Percentiles rank a stretch among this genome's conserved stretches.
These are phyloP conservation scores for Prunus armeniaca DNA, from an alignment of 306 rosid species.

Conservation along the genomic window DNA sequence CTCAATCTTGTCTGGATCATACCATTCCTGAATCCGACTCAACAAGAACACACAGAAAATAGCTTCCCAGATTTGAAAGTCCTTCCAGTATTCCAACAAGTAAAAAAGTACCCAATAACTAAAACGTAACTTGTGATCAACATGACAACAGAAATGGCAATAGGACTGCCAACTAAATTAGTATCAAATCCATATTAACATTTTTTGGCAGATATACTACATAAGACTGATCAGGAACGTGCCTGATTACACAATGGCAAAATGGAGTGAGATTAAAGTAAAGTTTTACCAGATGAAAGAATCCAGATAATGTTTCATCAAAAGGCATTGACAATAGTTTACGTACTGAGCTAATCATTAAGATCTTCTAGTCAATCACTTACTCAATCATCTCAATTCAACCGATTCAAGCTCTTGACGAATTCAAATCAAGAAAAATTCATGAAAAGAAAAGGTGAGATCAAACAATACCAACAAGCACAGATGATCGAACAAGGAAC, in stretches of 20 bases:
- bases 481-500: conserved; percentile 23
- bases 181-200: conserved; percentile 7
- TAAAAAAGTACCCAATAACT: conserved; percentile 13
- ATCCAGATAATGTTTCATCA: conserved; percentile 9
- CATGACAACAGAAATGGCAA: conserved; percentile 11
- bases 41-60: conserved; percentile 4
- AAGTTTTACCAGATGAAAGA: conserved; percentile 10
- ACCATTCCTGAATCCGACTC: conserved; percentile 25
- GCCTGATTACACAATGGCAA: background rate
- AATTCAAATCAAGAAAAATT: conserved; percentile 20
- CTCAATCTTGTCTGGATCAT: conserved; percentile 15
- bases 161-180: conserved; percentile 10
- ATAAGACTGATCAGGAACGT: background rate
- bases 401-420: conserved; percentile 15
- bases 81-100: conserved; percentile 11
- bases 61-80: conserved; percentile 11
- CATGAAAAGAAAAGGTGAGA: background rate
- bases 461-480: conserved; percentile 11
- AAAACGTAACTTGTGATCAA: background rate
- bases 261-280: conserved; percentile 15
- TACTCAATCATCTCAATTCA: conserved; percentile 11
- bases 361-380: conserved; percentile 35
- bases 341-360: conserved; percentile 16
- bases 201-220: background rate
- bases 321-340: background rate